Percentiles rank a stretch among this genome's conserved stretches.
Conservation (phyloP, 768 basidiomycete species). For the Boletus rubescentipes region DNA sequence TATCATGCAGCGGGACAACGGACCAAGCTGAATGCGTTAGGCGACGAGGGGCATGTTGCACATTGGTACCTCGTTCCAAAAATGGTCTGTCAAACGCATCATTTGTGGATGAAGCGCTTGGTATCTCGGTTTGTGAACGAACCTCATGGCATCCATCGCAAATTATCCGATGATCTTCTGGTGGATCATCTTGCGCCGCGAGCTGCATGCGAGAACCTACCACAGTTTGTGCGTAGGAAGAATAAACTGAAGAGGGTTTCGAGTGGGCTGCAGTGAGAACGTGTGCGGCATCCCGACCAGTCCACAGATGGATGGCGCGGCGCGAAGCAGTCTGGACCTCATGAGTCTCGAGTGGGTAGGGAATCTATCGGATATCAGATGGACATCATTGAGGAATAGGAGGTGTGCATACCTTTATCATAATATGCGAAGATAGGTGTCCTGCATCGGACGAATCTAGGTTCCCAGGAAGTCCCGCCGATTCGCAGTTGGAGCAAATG, state of each 20-base stretch:
- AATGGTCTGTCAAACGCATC: slow-evolving; percentile 50
- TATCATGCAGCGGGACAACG: slow-evolving; percentile 1
- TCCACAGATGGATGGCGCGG: slow-evolving; percentile 74
- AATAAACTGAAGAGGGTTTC: slow-evolving; percentile 57
- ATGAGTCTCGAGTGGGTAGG: slow-evolving; percentile 70
- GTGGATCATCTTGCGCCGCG: slow-evolving; percentile 28
- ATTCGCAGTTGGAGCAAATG: slow-evolving; percentile 86
- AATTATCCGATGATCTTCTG: slow-evolving; percentile 54
- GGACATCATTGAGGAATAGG: neutral
- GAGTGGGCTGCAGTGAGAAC: slow-evolving; percentile 49
- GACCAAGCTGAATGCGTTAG: slow-evolving; percentile 73
- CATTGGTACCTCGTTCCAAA: slow-evolving; percentile 85
- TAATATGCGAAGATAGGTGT: slow-evolving; percentile 82
- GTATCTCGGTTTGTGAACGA: slow-evolving; percentile 17
- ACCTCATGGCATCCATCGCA: slow-evolving; percentile 67
- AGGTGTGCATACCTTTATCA: slow-evolving; percentile 73
- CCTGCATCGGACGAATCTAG: slow-evolving; percentile 75
- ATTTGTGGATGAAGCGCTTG: neutral
- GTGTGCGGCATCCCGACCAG: slow-evolving; percentile 67
- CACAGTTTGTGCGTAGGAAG: slow-evolving; percentile 67
- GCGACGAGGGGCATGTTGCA: slow-evolving; percentile 79
- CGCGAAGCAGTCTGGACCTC: slow-evolving; percentile 78
- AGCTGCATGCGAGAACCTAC: slow-evolving; percentile 49
- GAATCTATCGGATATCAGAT: slow-evolving; percentile 56
- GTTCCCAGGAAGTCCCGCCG: slow-evolving; percentile 81